These are phyloP conservation scores for Didymella sp. DNA, from an alignment of 2,329 filamentous ascomycete species.

Conservation along the genomic window DNA sequence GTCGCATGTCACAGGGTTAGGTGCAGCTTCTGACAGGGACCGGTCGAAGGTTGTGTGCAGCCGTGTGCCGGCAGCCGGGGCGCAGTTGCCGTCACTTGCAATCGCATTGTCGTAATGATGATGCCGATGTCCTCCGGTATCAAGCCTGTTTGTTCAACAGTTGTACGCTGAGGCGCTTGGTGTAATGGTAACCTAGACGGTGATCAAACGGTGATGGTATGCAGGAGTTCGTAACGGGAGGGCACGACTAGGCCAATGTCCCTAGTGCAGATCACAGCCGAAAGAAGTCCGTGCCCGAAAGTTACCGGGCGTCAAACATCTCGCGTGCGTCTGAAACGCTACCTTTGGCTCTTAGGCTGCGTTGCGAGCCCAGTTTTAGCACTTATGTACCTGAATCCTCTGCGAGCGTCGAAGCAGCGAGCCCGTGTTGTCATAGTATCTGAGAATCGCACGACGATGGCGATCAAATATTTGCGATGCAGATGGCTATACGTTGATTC, in stretches of 20 bases:
- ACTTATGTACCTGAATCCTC: neutral
- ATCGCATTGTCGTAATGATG: neutral
- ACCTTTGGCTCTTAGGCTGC: conserved; percentile 19
- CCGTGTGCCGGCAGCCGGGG: neutral
- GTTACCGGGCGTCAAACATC: conserved; percentile 21
- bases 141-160: neutral
- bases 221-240: conserved; percentile 20
- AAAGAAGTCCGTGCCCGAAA: conserved; percentile 28
- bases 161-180: conserved; percentile 3
- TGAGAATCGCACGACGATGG: neutral
- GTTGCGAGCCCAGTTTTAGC: conserved; percentile 11
- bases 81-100: neutral
- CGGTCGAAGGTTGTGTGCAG: conserved; percentile 9
- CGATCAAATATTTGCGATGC: neutral
- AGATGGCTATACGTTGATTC: neutral
- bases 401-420: neutral
- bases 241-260: conserved; percentile 16
- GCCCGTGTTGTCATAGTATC: neutral
- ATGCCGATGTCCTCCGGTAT: neutral
- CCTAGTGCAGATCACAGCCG: conserved; percentile 30
- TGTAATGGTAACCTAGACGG: conserved; percentile 8
- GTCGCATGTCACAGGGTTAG: conserved; percentile 28
- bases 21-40: conserved; percentile 21
- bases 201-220: conserved; percentile 15
- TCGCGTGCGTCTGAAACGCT: conserved; percentile 30